Evolutionary conservation across 2,329 filamentous ascomycete genomes (phyloP).

Genomic region (Colletotrichum somersetense): DNA sequence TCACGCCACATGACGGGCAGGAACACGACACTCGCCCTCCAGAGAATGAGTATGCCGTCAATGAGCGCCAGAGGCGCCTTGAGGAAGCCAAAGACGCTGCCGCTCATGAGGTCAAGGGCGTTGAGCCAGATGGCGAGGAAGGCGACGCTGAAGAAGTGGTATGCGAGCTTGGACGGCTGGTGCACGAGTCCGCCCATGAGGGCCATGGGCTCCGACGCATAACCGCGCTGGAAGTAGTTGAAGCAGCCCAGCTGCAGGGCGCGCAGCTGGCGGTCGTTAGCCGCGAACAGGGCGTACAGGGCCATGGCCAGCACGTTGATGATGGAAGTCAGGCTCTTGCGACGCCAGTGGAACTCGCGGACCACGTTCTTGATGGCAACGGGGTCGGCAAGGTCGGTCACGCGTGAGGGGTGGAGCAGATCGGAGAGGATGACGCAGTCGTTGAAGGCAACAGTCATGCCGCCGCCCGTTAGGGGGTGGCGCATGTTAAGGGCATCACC

Average conservation of each 20-base stretch:
- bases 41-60: conserved; percentile 78
- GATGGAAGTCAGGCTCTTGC: conserved; percentile 85
- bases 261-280: conserved; percentile 80
- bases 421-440: conserved; percentile 85
- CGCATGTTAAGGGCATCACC: conserved; percentile 99
- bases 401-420: conserved; percentile 75
- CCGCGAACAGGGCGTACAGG: conserved; percentile 91
- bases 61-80: conserved; percentile 75
- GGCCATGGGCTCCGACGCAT: conserved; percentile 82
- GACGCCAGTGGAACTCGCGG: conserved; percentile 84
- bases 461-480: conserved; percentile 96
- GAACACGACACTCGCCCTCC: conserved; percentile 85
- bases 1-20: conserved; percentile 84
- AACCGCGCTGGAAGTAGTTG: conserved; percentile 84
- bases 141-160: conserved; percentile 95
- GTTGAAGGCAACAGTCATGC: conserved; percentile 98
- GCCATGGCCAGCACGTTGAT: conserved; percentile 99
- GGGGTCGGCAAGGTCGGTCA: conserved; percentile 79
- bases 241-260: conserved; percentile 93
- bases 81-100: conserved; percentile 63
- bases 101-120: conserved; percentile 53
- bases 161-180: conserved; percentile 81
- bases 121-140: conserved; percentile 85
- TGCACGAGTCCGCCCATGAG: conserved; percentile 86
- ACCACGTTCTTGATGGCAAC: conserved; percentile 76